Conservation (phyloP, 116 monocot species). For the Posidonia oceanica region DNA sequence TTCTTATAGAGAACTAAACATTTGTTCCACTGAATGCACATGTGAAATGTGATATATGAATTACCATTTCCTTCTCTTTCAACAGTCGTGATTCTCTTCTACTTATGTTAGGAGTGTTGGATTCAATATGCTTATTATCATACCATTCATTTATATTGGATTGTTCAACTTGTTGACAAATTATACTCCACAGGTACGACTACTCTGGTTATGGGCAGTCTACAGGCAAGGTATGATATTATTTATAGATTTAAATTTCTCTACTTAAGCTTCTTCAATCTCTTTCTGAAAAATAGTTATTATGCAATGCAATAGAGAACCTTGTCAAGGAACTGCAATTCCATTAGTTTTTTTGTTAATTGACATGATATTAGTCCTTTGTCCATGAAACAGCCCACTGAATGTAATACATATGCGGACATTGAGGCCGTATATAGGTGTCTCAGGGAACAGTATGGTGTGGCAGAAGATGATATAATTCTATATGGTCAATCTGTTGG, state of each 20-base stretch:
- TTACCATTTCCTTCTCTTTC: too few species aligned
- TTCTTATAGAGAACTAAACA: too few species aligned
- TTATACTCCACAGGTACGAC: constrained; percentile 44
- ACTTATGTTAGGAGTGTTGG: neutral
- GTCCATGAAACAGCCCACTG: constrained; percentile 54
- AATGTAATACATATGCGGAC: constrained; percentile 72
- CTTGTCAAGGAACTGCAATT: constrained; percentile 1
- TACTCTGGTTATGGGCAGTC: constrained; percentile 87
- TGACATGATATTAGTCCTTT: constrained; percentile 19
- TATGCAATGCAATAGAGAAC: neutral
- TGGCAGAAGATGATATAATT: constrained; percentile 55
- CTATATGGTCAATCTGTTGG: constrained; percentile 79
- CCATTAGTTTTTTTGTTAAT: neutral
- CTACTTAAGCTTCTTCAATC: neutral
- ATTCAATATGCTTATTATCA: neutral
- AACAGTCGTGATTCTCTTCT: too few species aligned
- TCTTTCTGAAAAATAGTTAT: neutral
- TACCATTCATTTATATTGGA: neutral
- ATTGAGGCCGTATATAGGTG: constrained; percentile 64
- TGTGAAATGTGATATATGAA: too few species aligned
- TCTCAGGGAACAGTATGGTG: constrained; percentile 52
- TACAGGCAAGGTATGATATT: constrained; percentile 51
- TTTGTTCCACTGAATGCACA: too few species aligned
- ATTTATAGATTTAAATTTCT: neutral
- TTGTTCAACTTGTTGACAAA: neutral